phyloP scores from a whole-genome alignment of 176 grass and related monocot species.

The Aegilops umbellulata region DNA sequence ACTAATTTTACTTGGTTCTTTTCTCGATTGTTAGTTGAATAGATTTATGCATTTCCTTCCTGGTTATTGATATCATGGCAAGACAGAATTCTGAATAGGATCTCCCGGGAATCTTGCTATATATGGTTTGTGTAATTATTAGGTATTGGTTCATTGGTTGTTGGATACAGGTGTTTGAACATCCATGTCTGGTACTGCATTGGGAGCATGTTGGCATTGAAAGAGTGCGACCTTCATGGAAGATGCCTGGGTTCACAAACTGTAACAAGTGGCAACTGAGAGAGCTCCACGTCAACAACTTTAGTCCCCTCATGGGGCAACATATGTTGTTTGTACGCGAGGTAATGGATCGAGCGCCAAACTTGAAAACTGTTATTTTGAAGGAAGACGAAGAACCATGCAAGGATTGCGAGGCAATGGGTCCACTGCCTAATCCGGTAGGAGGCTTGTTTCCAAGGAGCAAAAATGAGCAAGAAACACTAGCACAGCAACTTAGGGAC shows the following conservation, averaged over 20 bases:
- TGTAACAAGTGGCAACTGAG: no score
- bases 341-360: neutral
- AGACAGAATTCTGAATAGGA: no score
- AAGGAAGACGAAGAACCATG: neutral
- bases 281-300: neutral
- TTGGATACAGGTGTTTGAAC: no score
- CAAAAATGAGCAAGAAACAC: neutral
- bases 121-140: neutral
- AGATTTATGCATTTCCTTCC: neutral
- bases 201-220: no score
- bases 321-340: neutral
- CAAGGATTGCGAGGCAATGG: neutral
- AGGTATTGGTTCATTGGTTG: neutral
- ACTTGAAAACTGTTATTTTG: conserved; percentile 1
- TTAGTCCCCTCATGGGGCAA: neutral
- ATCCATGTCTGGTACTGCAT: no score
- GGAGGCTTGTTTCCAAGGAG: neutral
- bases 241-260: no score
- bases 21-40: neutral
- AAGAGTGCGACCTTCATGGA: no score
- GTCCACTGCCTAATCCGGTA: neutral
- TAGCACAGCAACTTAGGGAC: neutral
- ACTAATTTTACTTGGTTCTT: neutral
- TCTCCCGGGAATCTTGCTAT: no score
- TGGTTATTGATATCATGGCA: neutral